phyloP scores from a whole-genome alignment of 108 stramenopile species.

The Pseudonitzschia delicatissima region DNA sequence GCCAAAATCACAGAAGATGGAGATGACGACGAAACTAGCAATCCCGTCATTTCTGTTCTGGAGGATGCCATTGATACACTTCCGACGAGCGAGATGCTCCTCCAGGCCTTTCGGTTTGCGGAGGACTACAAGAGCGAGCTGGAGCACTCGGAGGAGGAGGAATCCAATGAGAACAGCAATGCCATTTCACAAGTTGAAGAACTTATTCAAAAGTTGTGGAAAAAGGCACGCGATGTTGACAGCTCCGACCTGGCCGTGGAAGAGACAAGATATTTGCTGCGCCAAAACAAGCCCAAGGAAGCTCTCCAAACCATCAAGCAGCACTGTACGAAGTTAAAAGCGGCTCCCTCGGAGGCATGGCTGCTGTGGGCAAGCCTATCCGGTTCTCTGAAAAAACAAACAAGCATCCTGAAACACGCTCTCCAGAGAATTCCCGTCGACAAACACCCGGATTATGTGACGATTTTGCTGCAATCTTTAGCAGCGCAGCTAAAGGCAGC shows the following conservation, averaged over 20 bases:
- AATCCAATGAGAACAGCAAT: not conserved
- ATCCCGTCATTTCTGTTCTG: slow-evolving; percentile 48
- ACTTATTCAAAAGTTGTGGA: slow-evolving; percentile 16
- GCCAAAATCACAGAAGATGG: slow-evolving; percentile 10
- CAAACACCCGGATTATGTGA: slow-evolving; percentile 33
- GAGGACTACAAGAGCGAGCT: slow-evolving; percentile 27
- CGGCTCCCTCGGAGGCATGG: slow-evolving; percentile 37
- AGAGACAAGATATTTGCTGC: not conserved
- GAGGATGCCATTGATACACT: slow-evolving; percentile 54
- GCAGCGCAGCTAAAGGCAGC: slow-evolving; percentile 32
- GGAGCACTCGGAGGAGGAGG: not conserved
- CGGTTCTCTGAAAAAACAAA: not conserved
- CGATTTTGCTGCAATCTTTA: slow-evolving; percentile 56
- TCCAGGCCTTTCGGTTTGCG: slow-evolving; percentile 51
- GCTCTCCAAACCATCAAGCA: not conserved
- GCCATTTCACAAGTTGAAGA: slow-evolving; percentile 13
- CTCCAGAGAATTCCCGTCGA: slow-evolving; percentile 49
- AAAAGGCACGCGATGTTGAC: slow-evolving; percentile 10
- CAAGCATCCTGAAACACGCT: slow-evolving; percentile 49
- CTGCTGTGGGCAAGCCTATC: slow-evolving; percentile 56
- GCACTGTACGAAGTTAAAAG: not conserved
- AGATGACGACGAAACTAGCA: slow-evolving; percentile 13
- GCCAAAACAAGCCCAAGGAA: not conserved
- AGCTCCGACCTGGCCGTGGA: slow-evolving; percentile 41
- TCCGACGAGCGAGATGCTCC: slow-evolving; percentile 60